Conservation (phyloP, 1,284 basidiomycete genomes). For the Rugosomyces carneus region DNA sequence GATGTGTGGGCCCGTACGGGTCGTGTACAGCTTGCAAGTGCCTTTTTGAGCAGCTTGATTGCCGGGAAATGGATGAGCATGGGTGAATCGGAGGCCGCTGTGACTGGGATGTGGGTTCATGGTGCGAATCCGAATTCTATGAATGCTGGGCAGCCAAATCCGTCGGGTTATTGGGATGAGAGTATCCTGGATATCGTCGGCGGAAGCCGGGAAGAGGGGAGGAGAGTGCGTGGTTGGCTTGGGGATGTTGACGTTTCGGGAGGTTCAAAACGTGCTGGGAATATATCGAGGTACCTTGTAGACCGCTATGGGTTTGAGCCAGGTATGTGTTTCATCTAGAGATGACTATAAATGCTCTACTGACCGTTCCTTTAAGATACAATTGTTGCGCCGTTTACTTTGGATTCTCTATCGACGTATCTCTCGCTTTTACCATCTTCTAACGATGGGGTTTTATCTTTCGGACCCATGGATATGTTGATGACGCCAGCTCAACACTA, state of each 20-base stretch:
- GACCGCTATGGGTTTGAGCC: conserved; percentile 76
- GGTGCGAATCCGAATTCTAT: conserved; percentile 24
- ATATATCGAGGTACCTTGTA: conserved; percentile 65
- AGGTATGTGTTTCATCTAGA: conserved; percentile 36
- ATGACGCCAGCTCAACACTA: conserved; percentile 68
- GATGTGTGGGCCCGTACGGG: conserved; percentile 71
- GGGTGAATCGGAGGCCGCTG: conserved; percentile 70
- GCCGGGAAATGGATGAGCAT: conserved; percentile 66
- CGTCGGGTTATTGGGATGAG: conserved; percentile 69
- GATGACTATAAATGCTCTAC: background rate
- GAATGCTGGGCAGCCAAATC: conserved; percentile 16
- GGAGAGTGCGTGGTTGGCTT: conserved; percentile 63
- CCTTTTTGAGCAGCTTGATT: conserved; percentile 66
- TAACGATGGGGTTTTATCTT: conserved; percentile 65
- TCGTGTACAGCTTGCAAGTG: conserved; percentile 62
- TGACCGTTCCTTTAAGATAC: conserved; percentile 47
- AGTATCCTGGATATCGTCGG: conserved; percentile 69
- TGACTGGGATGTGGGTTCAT: conserved; percentile 72
- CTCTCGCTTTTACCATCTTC: conserved; percentile 66
- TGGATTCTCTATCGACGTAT: conserved; percentile 68
- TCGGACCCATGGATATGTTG: conserved; percentile 73
- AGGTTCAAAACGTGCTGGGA: conserved; percentile 58
- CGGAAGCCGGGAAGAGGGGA: conserved; percentile 64
- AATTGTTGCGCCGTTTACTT: conserved; percentile 68
- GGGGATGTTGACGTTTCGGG: conserved; percentile 62